Evolutionary conservation across 306 rosid genomes (phyloP).

Genomic region (Oemleria cerasiformis): DNA sequence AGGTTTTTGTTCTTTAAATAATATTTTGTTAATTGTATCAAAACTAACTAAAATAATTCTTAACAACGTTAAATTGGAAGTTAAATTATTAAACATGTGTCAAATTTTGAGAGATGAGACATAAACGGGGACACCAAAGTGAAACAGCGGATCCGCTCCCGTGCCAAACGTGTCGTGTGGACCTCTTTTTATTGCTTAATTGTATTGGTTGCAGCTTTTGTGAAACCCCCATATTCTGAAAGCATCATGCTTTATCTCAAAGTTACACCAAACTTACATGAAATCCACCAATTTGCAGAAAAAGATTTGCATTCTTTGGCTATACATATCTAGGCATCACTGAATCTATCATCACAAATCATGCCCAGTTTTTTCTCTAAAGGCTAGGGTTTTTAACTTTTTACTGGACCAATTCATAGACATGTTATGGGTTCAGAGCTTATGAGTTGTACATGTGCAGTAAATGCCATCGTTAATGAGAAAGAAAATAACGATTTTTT

Average conservation of each 20-base stretch:
- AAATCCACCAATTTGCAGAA: neutral
- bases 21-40: too few relatives aligned
- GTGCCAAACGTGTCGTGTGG: constrained; percentile 16
- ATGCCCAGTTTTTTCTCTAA: neutral
- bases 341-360: neutral
- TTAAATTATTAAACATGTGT: too few relatives aligned
- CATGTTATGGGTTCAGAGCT: constrained; percentile 6
- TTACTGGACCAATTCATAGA: neutral
- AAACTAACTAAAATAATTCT: too few relatives aligned
- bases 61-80: too few relatives aligned
- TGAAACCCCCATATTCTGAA: neutral
- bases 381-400: constrained; percentile 3
- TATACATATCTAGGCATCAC: neutral
- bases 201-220: constrained; percentile 19
- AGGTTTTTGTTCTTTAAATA: too few relatives aligned
- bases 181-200: neutral
- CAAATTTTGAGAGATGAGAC: too few relatives aligned
- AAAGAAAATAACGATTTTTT: neutral
- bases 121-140: too few relatives aligned
- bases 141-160: too few relatives aligned
- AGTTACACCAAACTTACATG: constrained; percentile 16
- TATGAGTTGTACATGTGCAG: neutral
- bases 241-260: neutral
- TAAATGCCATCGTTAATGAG: neutral
- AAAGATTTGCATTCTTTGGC: neutral